Evolutionary conservation across 1,139 yeast genomes (phyloP), one percentile per base, ranked within the genome.

Genomic region (Meyerozyma smithsonii): DNA sequence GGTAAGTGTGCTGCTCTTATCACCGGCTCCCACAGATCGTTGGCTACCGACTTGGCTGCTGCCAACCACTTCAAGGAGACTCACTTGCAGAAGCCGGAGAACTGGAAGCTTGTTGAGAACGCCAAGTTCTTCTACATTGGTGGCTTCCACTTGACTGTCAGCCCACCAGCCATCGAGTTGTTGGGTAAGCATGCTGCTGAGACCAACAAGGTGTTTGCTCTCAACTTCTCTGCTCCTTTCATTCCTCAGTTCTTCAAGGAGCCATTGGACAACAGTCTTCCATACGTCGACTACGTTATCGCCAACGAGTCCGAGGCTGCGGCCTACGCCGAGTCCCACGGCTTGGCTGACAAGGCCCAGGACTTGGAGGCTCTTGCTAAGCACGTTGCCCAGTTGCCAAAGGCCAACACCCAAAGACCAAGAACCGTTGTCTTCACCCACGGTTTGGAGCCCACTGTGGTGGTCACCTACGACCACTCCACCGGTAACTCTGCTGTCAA

Each of bases 1-100:
- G 99, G 99, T 56, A 92, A 90, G 66, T 92, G 99, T 73, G 99
- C 97, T 46, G 98, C 96, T 49, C 75, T 94, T 59, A 85, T 92
- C 62, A 82, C 82, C 45, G 95, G 94, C 45, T 78, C 76, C 56
- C 73, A 89, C 77, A 82, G 99, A 68, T 92, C 97, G 24, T 74
- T 92, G 60, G 97, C 80, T 49, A 92, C 99, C 39, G 97, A 94
- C 61, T 78, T 92, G 56, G 97, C 87, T 56, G 99, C 99, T 53
- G 98, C 98, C 52, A 92, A 92, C 75, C 95, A 88, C 66, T 94
- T 90, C 81, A 85, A 84, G 61, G 82, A 92, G 40, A 79, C 79
- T 43, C 98, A 94, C 66, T 77, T 92, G 60, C 81, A 87, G 60
- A 77, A 78, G 59, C 87, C 95, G 49, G 95, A 85, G 68, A 88